Base-by-base conservation (phyloP, 352 stramenopile genomes). In the Phytophthora fragariaefolia region DNA sequence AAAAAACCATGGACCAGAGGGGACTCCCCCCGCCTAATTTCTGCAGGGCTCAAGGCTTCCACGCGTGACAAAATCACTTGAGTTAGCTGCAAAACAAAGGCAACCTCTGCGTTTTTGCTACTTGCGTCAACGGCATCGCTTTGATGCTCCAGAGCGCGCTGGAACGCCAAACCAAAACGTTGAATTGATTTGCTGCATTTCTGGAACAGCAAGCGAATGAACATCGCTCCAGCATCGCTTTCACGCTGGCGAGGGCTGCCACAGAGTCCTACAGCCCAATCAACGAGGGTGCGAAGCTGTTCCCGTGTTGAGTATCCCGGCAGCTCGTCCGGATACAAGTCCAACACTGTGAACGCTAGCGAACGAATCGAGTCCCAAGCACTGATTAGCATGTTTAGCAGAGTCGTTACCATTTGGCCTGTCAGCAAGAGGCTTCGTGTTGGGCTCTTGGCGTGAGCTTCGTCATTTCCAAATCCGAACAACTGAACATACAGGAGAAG, bases 161-260 rank as follows among this genome's bases (percentile, higher is more conserved):
- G 70, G 17, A 91, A 77, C 12, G 28, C 55, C 24, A 89, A 71
- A 1, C 52, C 70, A 9, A 79, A 76, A 24, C 73, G 70, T 38
- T 76, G 72, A 28, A 92, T 85, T 2, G 76, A 68, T 20, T 40
- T 53, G 47, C 87, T 91, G 23, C 75, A 82, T 32, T 85, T 79
- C 49, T 75, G 64, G 58, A 93, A 93, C 23, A 97, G 46, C 24
- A 96, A 59, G 2, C 80, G 82, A 61, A 97, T 89, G 49, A 97
- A 92, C 36, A 95, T 79, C 0, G 89, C 91, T n/a, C 89, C 89
- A 22, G 87, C 84, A 47, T 96, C 88, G 38, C 84, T 96, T 64
- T 96, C 90, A 50, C 88, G 82, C 58, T 95, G 87, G 13, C 85
- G 82, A 32, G 87, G 82, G 45, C 87, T 93, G 24, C 80, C 73